Evolutionary conservation across 495 filamentous ascomycete genomes (phyloP).

Genomic region (Penicillium roqueforti): DNA sequence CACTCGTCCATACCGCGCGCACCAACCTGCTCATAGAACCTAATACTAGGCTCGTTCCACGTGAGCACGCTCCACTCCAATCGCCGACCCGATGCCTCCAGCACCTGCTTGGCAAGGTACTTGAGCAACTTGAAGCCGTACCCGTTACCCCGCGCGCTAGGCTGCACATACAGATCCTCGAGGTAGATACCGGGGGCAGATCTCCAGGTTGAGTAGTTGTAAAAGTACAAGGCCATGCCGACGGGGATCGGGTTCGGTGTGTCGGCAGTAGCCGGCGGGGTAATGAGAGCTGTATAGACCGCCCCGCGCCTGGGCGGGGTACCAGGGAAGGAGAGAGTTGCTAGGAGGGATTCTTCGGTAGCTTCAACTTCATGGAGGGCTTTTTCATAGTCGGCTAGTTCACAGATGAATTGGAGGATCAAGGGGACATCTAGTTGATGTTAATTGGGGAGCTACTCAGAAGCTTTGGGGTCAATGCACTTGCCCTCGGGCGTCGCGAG

Average conservation of each 20-base stretch:
- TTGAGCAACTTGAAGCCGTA: slow-evolving; percentile 75
- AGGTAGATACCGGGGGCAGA: slow-evolving; percentile 85
- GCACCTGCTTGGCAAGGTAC: slow-evolving; percentile 70
- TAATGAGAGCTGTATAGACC: slow-evolving; percentile 43
- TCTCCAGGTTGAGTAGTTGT: slow-evolving; percentile 81
- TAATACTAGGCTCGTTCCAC: slow-evolving; percentile 83
- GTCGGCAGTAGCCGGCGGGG: slow-evolving; percentile 27
- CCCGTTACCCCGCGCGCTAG: slow-evolving; percentile 63
- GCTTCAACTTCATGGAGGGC: slow-evolving; percentile 68
- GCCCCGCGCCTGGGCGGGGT: slow-evolving; percentile 36
- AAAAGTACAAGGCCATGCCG: slow-evolving; percentile 65
- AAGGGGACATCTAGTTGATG: slow-evolving; percentile 65
- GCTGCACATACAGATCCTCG: slow-evolving; percentile 84
- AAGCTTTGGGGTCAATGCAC: slow-evolving; percentile 6
- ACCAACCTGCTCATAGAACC: slow-evolving; percentile 78
- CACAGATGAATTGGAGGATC: slow-evolving; percentile 80
- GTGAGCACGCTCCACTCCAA: slow-evolving; percentile 92
- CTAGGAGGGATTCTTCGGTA: slow-evolving; percentile 65
- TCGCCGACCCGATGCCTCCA: slow-evolving; percentile 62
- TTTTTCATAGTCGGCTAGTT: slow-evolving; percentile 83
- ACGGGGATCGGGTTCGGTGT: slow-evolving; percentile 37
- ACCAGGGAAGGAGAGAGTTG: slow-evolving; percentile 72
- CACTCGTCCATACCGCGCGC: slow-evolving; percentile 82
- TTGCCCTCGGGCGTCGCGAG: slow-evolving; percentile 46
- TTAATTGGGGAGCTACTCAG: slow-evolving; percentile 5